A percentile compares a stretch with the other conserved stretches of the same genome.
phyloP scores from a whole-genome alignment of 1,139 yeast species.

The Candida buenavistaensis region DNA sequence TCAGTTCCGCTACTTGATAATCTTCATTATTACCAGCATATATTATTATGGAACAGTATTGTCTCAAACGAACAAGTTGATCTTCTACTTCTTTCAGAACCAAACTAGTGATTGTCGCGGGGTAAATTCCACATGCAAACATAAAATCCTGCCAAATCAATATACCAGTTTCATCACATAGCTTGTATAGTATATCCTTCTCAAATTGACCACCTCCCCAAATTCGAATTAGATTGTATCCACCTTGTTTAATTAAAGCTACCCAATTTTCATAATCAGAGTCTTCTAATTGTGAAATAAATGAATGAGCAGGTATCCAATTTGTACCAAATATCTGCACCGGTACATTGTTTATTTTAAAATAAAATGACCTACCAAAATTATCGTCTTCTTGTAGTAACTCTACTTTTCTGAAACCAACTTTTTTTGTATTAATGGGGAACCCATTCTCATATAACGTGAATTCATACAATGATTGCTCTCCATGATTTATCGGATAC shows the following conservation, averaged over 20 bases:
- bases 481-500: conserved; percentile 43
- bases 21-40: conserved; percentile 50
- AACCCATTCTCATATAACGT: conserved; percentile 13
- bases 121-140: conserved; percentile 55
- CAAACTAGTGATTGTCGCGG: conserved; percentile 28
- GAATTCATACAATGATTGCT: conserved; percentile 32
- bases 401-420: conserved; percentile 41
- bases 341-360: conserved; percentile 39
- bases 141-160: conserved; percentile 53
- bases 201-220: conserved; percentile 56
- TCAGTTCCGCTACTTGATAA: conserved; percentile 42
- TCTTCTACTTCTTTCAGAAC: conserved; percentile 33
- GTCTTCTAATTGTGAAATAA: conserved; percentile 28
- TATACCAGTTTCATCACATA: conserved; percentile 44
- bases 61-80: conserved; percentile 38
- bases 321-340: conserved; percentile 41
- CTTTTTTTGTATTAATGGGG: conserved; percentile 11
- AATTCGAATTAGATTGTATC: conserved; percentile 46
- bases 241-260: conserved; percentile 30
- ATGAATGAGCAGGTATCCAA: conserved; percentile 51
- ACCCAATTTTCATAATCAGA: conserved; percentile 37
- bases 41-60: conserved; percentile 33
- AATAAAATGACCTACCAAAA: conserved; percentile 40
- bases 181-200: conserved; percentile 37
- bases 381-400: conserved; percentile 36